phyloP scores from a whole-genome alignment of 2,329 filamentous ascomycete genomes.

The Ceratocystis alfenasii region DNA sequence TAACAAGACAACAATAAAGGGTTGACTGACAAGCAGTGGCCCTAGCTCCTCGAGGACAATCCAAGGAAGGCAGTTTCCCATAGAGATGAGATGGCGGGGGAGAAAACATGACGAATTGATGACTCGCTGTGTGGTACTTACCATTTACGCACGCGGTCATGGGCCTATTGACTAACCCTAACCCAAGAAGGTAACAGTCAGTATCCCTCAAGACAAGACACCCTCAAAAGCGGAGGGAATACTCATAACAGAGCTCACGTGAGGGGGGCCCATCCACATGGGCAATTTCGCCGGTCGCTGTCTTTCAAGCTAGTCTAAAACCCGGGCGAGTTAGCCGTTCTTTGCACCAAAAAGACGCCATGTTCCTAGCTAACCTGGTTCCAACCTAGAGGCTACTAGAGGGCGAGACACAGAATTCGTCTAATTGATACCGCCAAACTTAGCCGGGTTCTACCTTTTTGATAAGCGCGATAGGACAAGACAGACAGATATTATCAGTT shows the following conservation, averaged over 20 bases:
- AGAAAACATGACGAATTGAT: not conserved
- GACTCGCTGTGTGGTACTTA: too few relatives aligned
- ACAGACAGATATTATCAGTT: not conserved
- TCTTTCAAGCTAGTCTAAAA: not conserved
- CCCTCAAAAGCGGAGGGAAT: not conserved
- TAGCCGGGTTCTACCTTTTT: conserved; percentile 1
- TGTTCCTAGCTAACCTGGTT: not conserved
- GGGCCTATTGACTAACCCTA: not conserved
- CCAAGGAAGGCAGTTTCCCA: not conserved
- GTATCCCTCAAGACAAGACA: not conserved
- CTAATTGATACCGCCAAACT: conserved; percentile 3
- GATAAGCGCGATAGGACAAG: conserved; percentile 1
- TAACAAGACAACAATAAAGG: not conserved
- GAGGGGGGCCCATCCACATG: not conserved
- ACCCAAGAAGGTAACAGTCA: not conserved
- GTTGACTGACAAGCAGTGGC: not conserved
- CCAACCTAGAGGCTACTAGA: not conserved
- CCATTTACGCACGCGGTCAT: too few relatives aligned
- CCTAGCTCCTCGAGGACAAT: not conserved
- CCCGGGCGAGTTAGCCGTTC: conserved; percentile 2
- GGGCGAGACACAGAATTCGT: not conserved
- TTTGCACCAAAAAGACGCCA: not conserved
- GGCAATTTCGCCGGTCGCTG: not conserved
- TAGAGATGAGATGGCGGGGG: not conserved
- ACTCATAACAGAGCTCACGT: not conserved